Evolutionary conservation across 2,329 filamentous ascomycete genomes (phyloP).

Genomic region (Cladosporium sp.): DNA sequence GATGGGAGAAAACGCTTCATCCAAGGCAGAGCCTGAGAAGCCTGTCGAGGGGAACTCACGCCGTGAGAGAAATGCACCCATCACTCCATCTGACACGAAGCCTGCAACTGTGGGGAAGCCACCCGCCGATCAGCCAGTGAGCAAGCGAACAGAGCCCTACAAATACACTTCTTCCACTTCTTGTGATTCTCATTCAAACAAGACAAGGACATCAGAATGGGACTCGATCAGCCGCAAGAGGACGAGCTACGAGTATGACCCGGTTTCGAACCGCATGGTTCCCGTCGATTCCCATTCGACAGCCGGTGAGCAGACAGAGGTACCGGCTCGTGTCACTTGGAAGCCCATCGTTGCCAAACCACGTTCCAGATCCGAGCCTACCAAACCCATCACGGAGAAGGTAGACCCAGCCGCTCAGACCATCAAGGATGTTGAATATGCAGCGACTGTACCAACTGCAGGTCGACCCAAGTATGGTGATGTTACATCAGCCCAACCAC

Average conservation of each 20-base stretch:
- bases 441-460: neutral
- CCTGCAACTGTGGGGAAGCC: neutral
- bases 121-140: conserved; percentile 17
- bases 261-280: conserved; percentile 42
- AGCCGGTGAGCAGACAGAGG: neutral
- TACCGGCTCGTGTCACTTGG: neutral
- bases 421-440: neutral
- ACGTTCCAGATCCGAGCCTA: neutral
- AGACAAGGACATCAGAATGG: conserved; percentile 35
- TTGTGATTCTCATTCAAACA: conserved; percentile 38
- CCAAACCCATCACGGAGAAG: neutral
- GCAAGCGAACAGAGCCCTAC: conserved; percentile 27
- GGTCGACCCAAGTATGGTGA: neutral
- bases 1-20: conserved; percentile 33
- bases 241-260: conserved; percentile 41
- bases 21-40: conserved; percentile 19
- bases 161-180: conserved; percentile 33
- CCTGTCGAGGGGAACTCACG: neutral
- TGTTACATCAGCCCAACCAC: neutral
- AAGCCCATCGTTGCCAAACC: neutral
- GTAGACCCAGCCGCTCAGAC: neutral
- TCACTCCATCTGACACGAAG: neutral
- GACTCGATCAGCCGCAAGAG: conserved; percentile 35
- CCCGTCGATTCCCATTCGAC: conserved; percentile 20
- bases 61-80: neutral